Percentiles rank a stretch among this genome's conserved stretches.
These are phyloP conservation scores for Sarocladiaceae sp. DNA, from an alignment of 2,329 filamentous ascomycete species.

Conservation along the genomic window DNA sequence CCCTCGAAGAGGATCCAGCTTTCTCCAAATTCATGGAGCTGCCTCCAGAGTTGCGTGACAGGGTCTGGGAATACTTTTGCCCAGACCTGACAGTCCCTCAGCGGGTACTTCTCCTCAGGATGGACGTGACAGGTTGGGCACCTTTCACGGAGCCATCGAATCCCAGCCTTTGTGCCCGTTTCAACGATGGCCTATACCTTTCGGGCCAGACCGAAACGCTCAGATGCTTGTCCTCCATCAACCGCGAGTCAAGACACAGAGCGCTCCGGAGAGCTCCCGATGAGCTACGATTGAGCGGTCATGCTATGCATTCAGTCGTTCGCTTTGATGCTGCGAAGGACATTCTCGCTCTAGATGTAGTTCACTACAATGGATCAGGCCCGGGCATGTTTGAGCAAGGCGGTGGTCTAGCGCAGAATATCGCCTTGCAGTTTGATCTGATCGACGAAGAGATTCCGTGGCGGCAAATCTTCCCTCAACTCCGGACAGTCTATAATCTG, in stretches of 20 bases:
- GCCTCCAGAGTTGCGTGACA: conserved; percentile 26
- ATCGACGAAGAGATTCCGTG: not conserved
- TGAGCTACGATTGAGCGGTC: conserved; percentile 3
- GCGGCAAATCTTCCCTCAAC: conserved; percentile 3
- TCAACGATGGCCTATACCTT: not conserved
- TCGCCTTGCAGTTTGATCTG: not conserved
- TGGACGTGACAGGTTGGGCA: not conserved
- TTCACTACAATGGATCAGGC: conserved; percentile 1
- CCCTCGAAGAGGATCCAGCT: conserved; percentile 7
- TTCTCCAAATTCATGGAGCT: conserved; percentile 23
- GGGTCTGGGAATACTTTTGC: conserved; percentile 27
- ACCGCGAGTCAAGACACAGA: conserved; percentile 11
- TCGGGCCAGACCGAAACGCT: not conserved
- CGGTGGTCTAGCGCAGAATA: conserved; percentile 1
- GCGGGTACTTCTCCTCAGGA: conserved; percentile 15
- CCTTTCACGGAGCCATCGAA: not conserved
- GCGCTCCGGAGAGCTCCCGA: conserved; percentile 10
- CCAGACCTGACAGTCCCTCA: conserved; percentile 18
- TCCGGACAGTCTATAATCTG: conserved; percentile 7
- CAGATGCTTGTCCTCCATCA: conserved; percentile 7
- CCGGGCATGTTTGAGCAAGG: not conserved
- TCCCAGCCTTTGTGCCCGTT: not conserved
- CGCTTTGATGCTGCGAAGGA: conserved; percentile 11
- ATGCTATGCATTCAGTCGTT: conserved; percentile 4
- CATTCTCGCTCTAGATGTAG: conserved; percentile 7